Base-by-base conservation (phyloP, 1,284 basidiomycete species). In the Irpex sp. region DNA sequence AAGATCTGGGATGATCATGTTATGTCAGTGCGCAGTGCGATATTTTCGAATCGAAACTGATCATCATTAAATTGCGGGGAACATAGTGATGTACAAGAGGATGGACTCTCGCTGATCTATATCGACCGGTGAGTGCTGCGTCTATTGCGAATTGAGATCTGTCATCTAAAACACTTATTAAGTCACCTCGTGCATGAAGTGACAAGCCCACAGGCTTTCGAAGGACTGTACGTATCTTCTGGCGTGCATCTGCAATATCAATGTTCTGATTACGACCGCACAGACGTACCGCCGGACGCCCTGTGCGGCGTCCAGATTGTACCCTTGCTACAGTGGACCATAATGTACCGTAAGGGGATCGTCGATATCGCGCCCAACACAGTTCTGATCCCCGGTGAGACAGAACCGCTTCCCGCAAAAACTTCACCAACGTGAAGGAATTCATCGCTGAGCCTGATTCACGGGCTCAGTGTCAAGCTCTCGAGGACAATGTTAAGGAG, bases 1-100 rank as follows among this genome's bases (percentile, higher is more conserved):
- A 97, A 97, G 81, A 94, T 97, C 69, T 97, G 93, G 87, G 94
- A 97, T 69, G 94, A 97, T 76, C 95, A 97, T 78, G 86, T 96
- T 72, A 90, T 97, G 91, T 93, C 70, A 67, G 88, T 79, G 17
- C 17, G 39, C 46, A 51, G 55, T 26, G 31, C 26, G 49, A 43
- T 8, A 17, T 50, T 17, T 50, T n/a, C 49, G 49, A 50, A 50
- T 37, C 9, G 37, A 26, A 21, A 5, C 59, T 67, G 57, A 46
- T 58, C 50, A 60, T 21, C 19, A 43, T 49, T 43, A 35, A 54
- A 56, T 60, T 47, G 53, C 33, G 9, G 35, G 61, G 57, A 46
- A 65, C 67, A 51, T 69, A 93, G 91, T 57, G 85, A 91, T 71
- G 76, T 85, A 68, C 87, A 91, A 68, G 89, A 92, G 57, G 88